A percentile compares a stretch with the other conserved stretches of the same genome.
These are phyloP conservation scores for Amorphotheca resinae DNA, from an alignment of 495 filamentous ascomycete species.

Conservation along the genomic window DNA sequence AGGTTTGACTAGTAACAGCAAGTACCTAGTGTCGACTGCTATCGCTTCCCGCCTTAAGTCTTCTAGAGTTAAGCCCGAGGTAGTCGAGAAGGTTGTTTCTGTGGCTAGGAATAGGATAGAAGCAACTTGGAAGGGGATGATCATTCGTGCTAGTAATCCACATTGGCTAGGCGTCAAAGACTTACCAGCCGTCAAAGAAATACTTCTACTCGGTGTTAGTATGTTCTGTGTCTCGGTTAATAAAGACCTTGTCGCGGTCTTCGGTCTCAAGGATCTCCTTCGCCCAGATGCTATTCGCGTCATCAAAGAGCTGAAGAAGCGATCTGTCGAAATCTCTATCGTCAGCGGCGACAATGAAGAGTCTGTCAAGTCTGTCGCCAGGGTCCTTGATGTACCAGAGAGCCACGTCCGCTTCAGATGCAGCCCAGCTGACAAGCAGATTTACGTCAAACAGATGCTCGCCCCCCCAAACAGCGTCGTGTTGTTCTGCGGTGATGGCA, in stretches of 20 bases:
- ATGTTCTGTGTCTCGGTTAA: conserved; percentile 50
- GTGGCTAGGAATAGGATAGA: conserved; percentile 37
- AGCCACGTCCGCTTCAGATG: conserved; percentile 36
- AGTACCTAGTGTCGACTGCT: conserved; percentile 56
- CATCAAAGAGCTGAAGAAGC: conserved; percentile 36
- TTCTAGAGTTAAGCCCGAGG: conserved; percentile 1
- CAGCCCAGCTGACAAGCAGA: conserved; percentile 51
- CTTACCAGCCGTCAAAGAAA: conserved; percentile 20
- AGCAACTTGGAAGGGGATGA: conserved; percentile 19
- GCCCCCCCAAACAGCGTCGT: conserved; percentile 24
- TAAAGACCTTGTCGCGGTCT: conserved; percentile 37
- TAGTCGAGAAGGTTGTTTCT: conserved; percentile 30
- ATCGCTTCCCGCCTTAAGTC: conserved; percentile 39
- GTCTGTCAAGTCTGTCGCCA: conserved; percentile 43
- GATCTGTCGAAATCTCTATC: conserved; percentile 45
- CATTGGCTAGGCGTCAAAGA: conserved; percentile 47
- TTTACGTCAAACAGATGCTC: conserved; percentile 34
- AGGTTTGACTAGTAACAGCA: conserved; percentile 38
- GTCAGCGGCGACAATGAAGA: conserved; percentile 58
- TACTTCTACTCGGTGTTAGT: conserved; percentile 32
- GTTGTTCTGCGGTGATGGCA: conserved; percentile 70
- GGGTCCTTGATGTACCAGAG: conserved; percentile 36
- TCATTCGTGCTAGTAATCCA: conserved; percentile 48
- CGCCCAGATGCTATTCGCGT: conserved; percentile 41
- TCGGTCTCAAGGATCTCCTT: conserved; percentile 45